phyloP scores from a whole-genome alignment of 1,284 basidiomycete species.

The Cryptococcus depauperatus region DNA sequence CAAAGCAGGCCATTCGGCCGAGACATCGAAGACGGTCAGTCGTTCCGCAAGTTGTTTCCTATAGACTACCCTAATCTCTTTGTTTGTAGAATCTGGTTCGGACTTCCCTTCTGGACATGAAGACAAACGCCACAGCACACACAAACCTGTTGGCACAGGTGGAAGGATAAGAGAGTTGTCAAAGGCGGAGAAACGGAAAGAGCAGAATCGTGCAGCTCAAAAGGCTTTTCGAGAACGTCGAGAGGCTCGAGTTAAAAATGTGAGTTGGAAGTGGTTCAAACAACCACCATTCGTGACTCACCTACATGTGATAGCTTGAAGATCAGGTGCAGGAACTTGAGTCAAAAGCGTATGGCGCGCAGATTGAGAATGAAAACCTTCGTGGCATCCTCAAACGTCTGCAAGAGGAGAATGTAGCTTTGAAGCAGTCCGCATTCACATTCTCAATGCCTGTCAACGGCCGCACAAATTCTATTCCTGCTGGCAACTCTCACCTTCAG shows the following conservation, averaged over 20 bases:
- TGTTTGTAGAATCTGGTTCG: conserved; percentile 24
- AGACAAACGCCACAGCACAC: conserved; percentile 30
- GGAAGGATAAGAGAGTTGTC: conserved; percentile 17
- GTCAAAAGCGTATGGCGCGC: conserved; percentile 37
- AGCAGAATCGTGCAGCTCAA: conserved; percentile 46
- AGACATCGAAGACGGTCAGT: conserved; percentile 31
- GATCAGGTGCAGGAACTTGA: conserved; percentile 43
- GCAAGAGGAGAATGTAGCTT: conserved; percentile 45
- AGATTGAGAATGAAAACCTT: conserved; percentile 45
- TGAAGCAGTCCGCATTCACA: conserved; percentile 43
- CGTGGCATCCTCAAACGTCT: conserved; percentile 41
- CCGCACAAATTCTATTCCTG: conserved; percentile 1
- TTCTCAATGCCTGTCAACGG: conserved; percentile 39
- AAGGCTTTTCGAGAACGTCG: conserved; percentile 46
- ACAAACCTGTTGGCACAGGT: conserved; percentile 4
- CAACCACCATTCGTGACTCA: neutral
- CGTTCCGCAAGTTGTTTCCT: neutral
- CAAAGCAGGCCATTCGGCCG: conserved; percentile 7
- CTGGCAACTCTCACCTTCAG: conserved; percentile 10
- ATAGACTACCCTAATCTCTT: neutral
- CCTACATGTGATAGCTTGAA: conserved; percentile 43
- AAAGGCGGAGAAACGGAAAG: conserved; percentile 43
- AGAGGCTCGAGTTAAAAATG: conserved; percentile 44
- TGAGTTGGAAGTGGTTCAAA: conserved; percentile 17
- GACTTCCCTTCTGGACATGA: conserved; percentile 32